phyloP scores from a whole-genome alignment of 106 monocot genomes.

The Posidonia australis region DNA sequence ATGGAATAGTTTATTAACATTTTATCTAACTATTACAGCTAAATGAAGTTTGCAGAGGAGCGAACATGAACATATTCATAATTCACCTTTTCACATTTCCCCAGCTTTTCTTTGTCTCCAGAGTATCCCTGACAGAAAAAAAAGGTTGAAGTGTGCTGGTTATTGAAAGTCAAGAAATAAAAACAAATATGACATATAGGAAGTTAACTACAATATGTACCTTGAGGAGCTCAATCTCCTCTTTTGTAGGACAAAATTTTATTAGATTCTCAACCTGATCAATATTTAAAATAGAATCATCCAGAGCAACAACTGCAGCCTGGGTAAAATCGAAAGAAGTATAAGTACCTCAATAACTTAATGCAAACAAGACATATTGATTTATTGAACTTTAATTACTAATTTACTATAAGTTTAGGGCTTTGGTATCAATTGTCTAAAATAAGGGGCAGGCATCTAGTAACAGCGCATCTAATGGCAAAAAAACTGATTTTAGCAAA shows the following conservation, averaged over 20 bases:
- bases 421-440: no score
- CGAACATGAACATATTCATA: neutral
- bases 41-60: neutral
- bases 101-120: slow-evolving; percentile 63
- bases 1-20: neutral
- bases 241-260: slow-evolving; percentile 84
- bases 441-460: no score
- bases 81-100: slow-evolving; percentile 77
- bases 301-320: slow-evolving; percentile 59
- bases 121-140: slow-evolving; percentile 37
- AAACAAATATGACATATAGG: neutral
- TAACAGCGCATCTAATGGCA: no score
- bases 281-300: slow-evolving; percentile 70
- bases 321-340: slow-evolving; percentile 15
- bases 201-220: slow-evolving; percentile 17
- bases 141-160: neutral
- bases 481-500: neutral
- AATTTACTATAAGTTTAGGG: no score
- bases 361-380: neutral
- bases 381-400: neutral
- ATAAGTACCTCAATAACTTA: no score
- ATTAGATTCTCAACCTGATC: slow-evolving; percentile 81
- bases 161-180: neutral
- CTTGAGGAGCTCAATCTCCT: slow-evolving; percentile 84
- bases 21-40: neutral